Evolutionary conservation across 129 eudicot genomes (phyloP), one percentile per base, ranked within the genome.

Genomic region (Cynara cardunculus): DNA sequence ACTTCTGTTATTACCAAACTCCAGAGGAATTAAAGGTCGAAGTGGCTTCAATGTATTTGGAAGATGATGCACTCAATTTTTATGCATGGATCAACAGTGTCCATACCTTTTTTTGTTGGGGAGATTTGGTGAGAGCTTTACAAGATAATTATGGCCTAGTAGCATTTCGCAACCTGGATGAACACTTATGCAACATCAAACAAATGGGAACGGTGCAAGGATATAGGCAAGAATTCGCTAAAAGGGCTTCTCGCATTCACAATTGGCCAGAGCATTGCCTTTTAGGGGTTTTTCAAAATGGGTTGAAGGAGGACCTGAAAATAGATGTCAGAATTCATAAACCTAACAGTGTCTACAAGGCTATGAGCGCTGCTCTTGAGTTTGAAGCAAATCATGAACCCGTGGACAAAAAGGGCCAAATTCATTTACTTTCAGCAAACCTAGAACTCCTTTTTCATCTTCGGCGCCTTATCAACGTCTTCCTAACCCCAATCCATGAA

Each of bases 51-150:
- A 66, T 78, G 81, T 59, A 78, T 12, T n/a, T 67, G 24, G 75
- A 78, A 19, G 81, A 74, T 7, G 81, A 78, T n/a, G 74, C 74
- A 1, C 65, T 78, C 9, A 74, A 78, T 67, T 25, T 78, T 0
- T 65, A 11, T n/a, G 69, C 74, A 0, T 66, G 81, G 74, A 7
- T 67, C n/a, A 10, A 39, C 35, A 3, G 1, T 67, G 32, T n/a
- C 10, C 39, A 6, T 34, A 3, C 39, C 39, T 34, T 34, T 4
- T 0, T 34, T 34, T 65, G 25, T 65, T 78, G 74, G 65, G 81
- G 34, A 8, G 81, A 78, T 5, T 25, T n/a, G 0, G 81, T 78
- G 0, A 61, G 22, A 2, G 74, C 81, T 0, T 10, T 78, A 4
- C 81, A 78, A 3, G 68, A 78, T 12, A 66, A 66, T 68, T 78